phyloP scores from a whole-genome alignment of 2,329 filamentous ascomycete genomes.

The Neonectria ditissima region DNA sequence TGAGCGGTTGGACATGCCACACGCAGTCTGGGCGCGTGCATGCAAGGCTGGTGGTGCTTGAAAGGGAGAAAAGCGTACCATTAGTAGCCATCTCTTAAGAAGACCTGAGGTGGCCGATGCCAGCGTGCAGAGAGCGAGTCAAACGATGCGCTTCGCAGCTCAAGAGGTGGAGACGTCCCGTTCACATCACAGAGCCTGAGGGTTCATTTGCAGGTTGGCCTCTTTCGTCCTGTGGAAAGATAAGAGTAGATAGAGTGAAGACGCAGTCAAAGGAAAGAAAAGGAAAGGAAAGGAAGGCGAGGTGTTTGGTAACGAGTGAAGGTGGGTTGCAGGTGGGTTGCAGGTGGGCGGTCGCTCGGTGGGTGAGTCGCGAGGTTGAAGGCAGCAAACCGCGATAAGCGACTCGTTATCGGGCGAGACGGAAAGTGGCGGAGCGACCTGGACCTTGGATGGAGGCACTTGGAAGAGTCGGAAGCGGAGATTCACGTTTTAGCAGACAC shows the following conservation, averaged over 20 bases:
- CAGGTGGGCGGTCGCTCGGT: slow-evolving; percentile 15
- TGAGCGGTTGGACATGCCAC: neutral
- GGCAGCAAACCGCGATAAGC: slow-evolving; percentile 44
- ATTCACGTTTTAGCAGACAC: neutral
- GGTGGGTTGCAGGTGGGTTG: slow-evolving; percentile 6
- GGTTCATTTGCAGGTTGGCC: neutral
- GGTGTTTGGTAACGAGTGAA: slow-evolving; percentile 26
- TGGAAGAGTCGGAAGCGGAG: slow-evolving; percentile 9
- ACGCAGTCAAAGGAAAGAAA: neutral
- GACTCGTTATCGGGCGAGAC: slow-evolving; percentile 40
- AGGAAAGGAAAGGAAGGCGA: slow-evolving; percentile 14
- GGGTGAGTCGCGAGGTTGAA: slow-evolving; percentile 26
- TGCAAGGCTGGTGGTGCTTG: slow-evolving; percentile 1
- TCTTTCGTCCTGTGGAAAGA: neutral
- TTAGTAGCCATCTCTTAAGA: slow-evolving; percentile 48
- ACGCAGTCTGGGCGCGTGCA: neutral
- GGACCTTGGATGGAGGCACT: slow-evolving; percentile 1
- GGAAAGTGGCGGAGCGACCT: slow-evolving; percentile 31
- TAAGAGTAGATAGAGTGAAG: neutral
- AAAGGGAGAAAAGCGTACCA: slow-evolving; percentile 38
- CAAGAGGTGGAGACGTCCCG: slow-evolving; percentile 30
- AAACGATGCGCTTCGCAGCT: slow-evolving; percentile 36
- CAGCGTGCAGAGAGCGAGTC: slow-evolving; percentile 40
- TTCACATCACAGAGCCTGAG: slow-evolving; percentile 39
- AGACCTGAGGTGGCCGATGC: slow-evolving; percentile 35